Base-by-base conservation (phyloP, 768 basidiomycete genomes). In the Mycena vitilis region DNA sequence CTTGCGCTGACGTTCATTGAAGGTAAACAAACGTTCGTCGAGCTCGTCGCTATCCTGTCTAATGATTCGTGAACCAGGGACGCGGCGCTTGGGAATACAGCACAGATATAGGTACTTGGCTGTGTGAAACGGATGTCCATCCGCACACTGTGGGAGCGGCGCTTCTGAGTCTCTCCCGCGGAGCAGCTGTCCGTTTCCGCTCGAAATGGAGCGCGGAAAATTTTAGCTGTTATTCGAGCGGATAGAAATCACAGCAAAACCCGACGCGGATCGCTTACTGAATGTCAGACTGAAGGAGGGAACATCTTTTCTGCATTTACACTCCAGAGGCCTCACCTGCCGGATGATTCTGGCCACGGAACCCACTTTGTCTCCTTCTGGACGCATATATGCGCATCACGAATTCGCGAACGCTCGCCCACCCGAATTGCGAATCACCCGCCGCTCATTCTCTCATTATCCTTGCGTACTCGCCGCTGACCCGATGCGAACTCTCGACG, bases 391-490 rank as follows among this genome's bases (percentile, higher is more conserved):
- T 47, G 42, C 44, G 18, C 57, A 58, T 45, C 57, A 44, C 42
- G 57, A 58, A 59, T 56, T n/a, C n/a, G 37, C 34, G n/a, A 47
- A 59, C n/a, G 22, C 34, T 34, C 23, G 15, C 22, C 38, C 13
- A 52, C 37, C 63, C 63, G 63, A 65, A 45, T 51, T 65, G 56
- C 48, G 63, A 65, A 65, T 36, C 30, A 23, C 23, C 38, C 44
- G 6, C 15, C 18, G 13, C 23, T 56, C n/a, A 23, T 22, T 23
- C 20, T 45, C 23, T 56, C 22, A 23, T 22, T 23, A n/a, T 34
- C 34, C n/a, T 38, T 56, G 34, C 49, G 40, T 11, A 25, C 56
- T 65, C 38, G 62, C 48, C 11, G 53, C 44, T 25, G 16, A 48
- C n/a, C 62, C 62, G 53, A 64, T 64, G 45, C 36, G 63, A 64